Evolutionary conservation across 139 green algal species (phyloP), one percentile per base, ranked within the genome.

Genomic region (Edaphochlamys debaryana): DNA sequence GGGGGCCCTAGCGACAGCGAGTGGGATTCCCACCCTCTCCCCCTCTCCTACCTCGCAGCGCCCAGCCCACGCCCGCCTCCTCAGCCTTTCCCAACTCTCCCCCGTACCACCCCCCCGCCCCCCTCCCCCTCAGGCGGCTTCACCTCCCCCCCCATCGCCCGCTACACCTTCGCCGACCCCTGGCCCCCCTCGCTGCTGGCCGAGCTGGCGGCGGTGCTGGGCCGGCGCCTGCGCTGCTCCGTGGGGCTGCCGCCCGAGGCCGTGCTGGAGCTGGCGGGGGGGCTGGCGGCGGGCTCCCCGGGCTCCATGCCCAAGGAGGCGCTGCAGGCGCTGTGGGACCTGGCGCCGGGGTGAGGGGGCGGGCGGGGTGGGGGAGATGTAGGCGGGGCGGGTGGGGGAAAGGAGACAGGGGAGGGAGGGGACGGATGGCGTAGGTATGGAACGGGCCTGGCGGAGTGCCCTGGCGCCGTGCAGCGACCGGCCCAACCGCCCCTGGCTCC

Each of bases 191-290:
- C 93, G 69, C 86, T 91, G 25, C 30, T 93, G 5, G 48, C 64
- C 89, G 63, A 69, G 77, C 0, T 93, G 77, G 68, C 94, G 70
- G 78, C 89, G 41, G 42, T 76, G 9, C 64, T 96, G 27, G 77
- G 84, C 13, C 80, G 88, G 15, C 83, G 90, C 20, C 56, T 93
- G 77, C 54, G 80, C 36, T 85, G 84, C 77, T 36, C 34, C 37
- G 64, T 41, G 42, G 63, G 77, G 3, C 27, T 83, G n/a, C 73
- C 74, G 37, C 80, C 85, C 7, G 73, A 85, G 8, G 69, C 80
- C 27, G 64, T 89, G 75, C 85, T 96, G 79, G 84, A 89, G n/a
- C 89, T 92, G 67, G 92, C 93, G 22, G 72, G 69, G 0, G 93
- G 87, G 7, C 84, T 89, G 34, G 91, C 89, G 30, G 89, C 85